These are phyloP conservation scores for Alternaria infectoria DNA, from an alignment of 2,329 filamentous ascomycete species.

Conservation along the genomic window DNA sequence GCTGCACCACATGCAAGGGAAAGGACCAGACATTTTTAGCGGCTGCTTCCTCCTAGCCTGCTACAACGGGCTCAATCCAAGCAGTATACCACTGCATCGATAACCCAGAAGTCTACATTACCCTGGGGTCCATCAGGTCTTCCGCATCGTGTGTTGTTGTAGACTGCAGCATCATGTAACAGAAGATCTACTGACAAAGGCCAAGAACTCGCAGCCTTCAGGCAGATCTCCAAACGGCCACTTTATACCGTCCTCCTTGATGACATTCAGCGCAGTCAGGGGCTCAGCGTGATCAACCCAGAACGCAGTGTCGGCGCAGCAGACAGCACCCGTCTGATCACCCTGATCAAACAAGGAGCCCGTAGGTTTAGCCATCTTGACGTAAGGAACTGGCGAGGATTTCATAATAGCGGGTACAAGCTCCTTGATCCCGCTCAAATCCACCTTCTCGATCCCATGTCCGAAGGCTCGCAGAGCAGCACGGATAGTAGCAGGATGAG, in stretches of 20 bases:
- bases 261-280: not conserved
- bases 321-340: not conserved
- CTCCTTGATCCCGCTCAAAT: not conserved
- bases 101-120: not conserved
- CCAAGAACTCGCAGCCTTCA: conserved; percentile 1
- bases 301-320: not conserved
- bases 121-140: not conserved
- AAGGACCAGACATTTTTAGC: not conserved
- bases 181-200: not conserved
- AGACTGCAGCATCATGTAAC: not conserved
- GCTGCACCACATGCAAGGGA: not conserved
- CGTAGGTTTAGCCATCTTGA: not conserved
- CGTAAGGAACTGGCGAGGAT: not conserved
- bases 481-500: not conserved
- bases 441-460: not conserved
- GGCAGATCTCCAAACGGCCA: conserved; percentile 5
- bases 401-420: not conserved
- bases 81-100: accelerated
- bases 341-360: not conserved
- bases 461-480: not conserved
- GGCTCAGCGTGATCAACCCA: conserved; percentile 5
- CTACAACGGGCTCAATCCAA: not conserved
- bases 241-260: not conserved
- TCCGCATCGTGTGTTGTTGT: not conserved
- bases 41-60: not conserved